Conservation (phyloP, 139 green algal species). For the Diplosphaera chodatii region DNA sequence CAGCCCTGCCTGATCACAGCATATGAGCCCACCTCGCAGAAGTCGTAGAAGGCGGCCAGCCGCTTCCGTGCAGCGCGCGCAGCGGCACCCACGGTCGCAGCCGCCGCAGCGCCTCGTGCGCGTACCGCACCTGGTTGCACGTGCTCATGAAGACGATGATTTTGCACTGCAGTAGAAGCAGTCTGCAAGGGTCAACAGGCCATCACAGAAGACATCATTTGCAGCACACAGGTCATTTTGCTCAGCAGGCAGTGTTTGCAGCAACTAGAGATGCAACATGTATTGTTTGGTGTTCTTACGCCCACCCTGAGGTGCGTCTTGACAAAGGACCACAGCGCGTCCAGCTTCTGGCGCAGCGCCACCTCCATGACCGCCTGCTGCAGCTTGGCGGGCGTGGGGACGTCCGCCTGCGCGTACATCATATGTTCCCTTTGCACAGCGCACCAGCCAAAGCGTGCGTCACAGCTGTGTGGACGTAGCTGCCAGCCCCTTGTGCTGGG, state of each 20-base stretch:
- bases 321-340: constrained; percentile 94
- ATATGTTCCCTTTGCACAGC: too few relatives aligned
- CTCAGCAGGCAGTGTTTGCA: too few relatives aligned
- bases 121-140: constrained; percentile 96
- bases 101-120: constrained; percentile 85
- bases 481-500: background rate
- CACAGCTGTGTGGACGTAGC: background rate
- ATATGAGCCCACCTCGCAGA: constrained; percentile 67
- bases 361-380: constrained; percentile 50
- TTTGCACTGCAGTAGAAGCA: constrained; percentile 30
- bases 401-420: constrained; percentile 78
- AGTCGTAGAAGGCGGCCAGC: constrained; percentile 79
- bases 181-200: too few relatives aligned
- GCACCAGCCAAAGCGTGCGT: background rate
- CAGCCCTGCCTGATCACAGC: too few relatives aligned
- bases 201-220: too few relatives aligned
- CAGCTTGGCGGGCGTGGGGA: constrained; percentile 85
- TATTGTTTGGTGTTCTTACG: too few relatives aligned
- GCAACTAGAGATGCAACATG: too few relatives aligned
- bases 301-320: constrained; percentile 76
- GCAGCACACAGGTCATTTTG: too few relatives aligned
- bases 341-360: constrained; percentile 75
- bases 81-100: constrained; percentile 87
- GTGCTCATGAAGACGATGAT: constrained; percentile 92
- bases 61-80: constrained; percentile 87